Evolutionary conservation across 257 asterid genomes (phyloP).

Genomic region (Jaltomata sinuosa): DNA sequence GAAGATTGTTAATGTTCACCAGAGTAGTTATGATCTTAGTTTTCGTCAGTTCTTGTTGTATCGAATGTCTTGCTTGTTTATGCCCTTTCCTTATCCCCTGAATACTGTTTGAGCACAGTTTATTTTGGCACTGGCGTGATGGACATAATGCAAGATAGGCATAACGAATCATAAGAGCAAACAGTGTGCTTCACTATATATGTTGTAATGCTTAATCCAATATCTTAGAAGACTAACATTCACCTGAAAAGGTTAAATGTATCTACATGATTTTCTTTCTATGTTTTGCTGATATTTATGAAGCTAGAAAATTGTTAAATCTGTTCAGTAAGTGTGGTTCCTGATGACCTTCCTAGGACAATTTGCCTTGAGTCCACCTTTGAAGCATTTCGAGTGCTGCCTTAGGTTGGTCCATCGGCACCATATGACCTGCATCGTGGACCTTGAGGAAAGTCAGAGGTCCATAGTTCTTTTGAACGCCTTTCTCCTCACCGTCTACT

Average conservation of each 20-base stretch:
- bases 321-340: not conserved
- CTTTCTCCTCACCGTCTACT: conserved; percentile 40
- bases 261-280: conserved; percentile 1
- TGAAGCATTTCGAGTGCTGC: conserved; percentile 53
- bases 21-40: not conserved
- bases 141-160: not conserved
- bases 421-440: conserved; percentile 61
- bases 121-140: not conserved
- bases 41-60: not conserved
- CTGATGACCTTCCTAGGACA: not conserved
- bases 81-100: not conserved
- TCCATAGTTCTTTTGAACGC: conserved; percentile 43
- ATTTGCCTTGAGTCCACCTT: conserved; percentile 42
- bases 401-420: conserved; percentile 85
- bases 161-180: not conserved
- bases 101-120: not conserved
- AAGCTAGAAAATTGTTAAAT: not conserved
- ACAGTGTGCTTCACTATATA: not conserved
- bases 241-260: not conserved
- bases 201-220: not conserved
- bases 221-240: not conserved
- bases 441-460: conserved; percentile 58
- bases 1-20: not conserved
- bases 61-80: not conserved
- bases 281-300: not conserved